Conservation (phyloP, 2,329 filamentous ascomycete genomes). For the Waltergamsia citrina region DNA sequence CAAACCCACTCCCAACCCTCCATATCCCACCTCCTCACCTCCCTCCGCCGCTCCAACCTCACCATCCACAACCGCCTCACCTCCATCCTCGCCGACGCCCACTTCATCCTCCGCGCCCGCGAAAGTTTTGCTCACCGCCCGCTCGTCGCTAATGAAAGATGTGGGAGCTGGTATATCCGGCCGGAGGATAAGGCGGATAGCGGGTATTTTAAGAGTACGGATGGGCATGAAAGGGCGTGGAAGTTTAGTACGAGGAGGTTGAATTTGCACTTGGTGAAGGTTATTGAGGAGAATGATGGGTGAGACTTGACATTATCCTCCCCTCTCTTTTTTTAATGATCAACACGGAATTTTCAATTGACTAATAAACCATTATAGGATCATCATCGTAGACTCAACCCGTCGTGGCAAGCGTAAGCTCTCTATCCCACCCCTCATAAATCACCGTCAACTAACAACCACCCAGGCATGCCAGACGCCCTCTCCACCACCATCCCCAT, state of each 20-base stretch:
- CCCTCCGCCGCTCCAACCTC: slow-evolving; percentile 67
- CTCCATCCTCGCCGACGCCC: slow-evolving; percentile 69
- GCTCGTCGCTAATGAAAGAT: slow-evolving; percentile 85
- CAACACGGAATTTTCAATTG: background rate
- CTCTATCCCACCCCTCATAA: background rate
- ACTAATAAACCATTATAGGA: slow-evolving; percentile 31
- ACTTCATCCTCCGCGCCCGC: slow-evolving; percentile 59
- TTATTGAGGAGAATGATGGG: slow-evolving; percentile 60
- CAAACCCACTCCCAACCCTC: slow-evolving; percentile 45
- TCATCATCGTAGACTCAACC: slow-evolving; percentile 88
- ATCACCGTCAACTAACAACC: slow-evolving; percentile 7
- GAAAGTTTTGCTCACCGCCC: slow-evolving; percentile 46
- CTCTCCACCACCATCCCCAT: slow-evolving; percentile 89
- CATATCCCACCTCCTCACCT: slow-evolving; percentile 59
- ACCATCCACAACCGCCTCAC: slow-evolving; percentile 72
- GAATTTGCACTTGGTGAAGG: slow-evolving; percentile 70
- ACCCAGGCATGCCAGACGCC: slow-evolving; percentile 77
- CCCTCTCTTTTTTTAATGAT: background rate
- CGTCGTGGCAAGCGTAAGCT: slow-evolving; percentile 73
- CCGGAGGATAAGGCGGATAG: slow-evolving; percentile 57
- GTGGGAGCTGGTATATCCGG: slow-evolving; percentile 88
- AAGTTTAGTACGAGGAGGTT: slow-evolving; percentile 75
- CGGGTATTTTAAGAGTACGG: slow-evolving; percentile 96
- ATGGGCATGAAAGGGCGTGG: slow-evolving; percentile 89
- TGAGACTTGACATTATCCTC: slow-evolving; percentile 23